Evolutionary conservation across 768 basidiomycete genomes (phyloP), one percentile per base, ranked within the genome.

Genomic region (Tylopilus vinaceipallidus): DNA sequence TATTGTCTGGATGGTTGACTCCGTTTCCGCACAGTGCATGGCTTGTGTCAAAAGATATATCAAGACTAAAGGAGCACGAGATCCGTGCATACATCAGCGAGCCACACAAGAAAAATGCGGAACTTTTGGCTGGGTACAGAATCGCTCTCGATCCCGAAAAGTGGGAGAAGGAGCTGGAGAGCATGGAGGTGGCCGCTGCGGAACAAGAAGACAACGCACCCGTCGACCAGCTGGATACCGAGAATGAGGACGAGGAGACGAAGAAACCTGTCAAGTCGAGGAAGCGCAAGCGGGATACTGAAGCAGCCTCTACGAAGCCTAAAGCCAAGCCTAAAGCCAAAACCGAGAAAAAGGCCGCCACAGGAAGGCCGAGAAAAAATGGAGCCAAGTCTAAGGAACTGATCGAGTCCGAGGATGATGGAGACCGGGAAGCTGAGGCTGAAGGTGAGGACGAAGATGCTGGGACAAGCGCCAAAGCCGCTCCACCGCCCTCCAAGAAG

Each of bases 81-180:
- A 95, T 98, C 71, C 79, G 88, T 55, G 77, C 84, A 3, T 97
- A 82, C 72, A 80, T 98, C 71, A 76, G 72, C 55, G 87, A 87
- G 62, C 84, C 86, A 16, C 77, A 74, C 68, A 92, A 91, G 73
- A 84, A 80, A 65, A 83, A 79, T 34, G 83, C 80, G 34, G 89
- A 93, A 29, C 80, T 98, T 34, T 69, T 86, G 19, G 67, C 78
- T 45, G 93, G 86, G 13, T 95, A 93, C 67, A 77, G 79, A 55
- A 83, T 90, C 60, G 84, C 85, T 30, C 72, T 78, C 32, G 81
- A 93, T 64, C 91, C 91, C 1, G 75, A 76, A 45, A 80, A 80
- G 26, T 88, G 86, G 85, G 77, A 80, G 54, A 70, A 74, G 55
- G 73, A 76, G 44, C 68, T 66, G 24, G 74, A 74, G 48, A 68